phyloP scores from a whole-genome alignment of 768 basidiomycete species.

The Boletus rubroflammeus region DNA sequence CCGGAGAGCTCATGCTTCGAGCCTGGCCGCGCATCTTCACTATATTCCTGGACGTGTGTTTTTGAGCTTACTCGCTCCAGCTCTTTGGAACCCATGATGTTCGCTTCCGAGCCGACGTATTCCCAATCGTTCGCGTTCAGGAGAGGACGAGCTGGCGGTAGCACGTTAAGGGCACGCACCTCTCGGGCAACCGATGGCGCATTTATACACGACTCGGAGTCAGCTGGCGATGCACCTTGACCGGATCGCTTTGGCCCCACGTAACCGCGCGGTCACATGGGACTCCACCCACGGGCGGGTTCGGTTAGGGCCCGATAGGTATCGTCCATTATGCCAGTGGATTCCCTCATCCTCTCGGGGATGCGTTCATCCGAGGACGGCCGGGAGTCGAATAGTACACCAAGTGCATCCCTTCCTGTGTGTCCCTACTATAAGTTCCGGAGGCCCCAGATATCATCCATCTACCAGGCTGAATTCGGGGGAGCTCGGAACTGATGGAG shows the following conservation, averaged over 20 bases:
- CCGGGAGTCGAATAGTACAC: too few species aligned
- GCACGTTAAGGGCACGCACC: not conserved
- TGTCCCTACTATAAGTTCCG: too few species aligned
- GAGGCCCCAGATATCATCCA: not conserved
- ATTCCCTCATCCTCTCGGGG: not conserved
- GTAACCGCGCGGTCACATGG: not conserved
- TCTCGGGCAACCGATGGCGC: not conserved
- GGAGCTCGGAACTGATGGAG: not conserved
- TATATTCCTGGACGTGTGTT: not conserved
- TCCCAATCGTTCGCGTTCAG: conserved; percentile 4
- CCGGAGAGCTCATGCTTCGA: not conserved
- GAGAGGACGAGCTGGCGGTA: conserved; percentile 12
- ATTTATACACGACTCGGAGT: conserved; percentile 15
- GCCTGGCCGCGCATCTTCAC: not conserved
- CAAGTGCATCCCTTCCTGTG: too few species aligned
- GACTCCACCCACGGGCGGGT: not conserved
- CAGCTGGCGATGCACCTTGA: not conserved
- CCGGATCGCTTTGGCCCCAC: not conserved
- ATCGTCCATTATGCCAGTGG: too few species aligned
- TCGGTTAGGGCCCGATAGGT: not conserved
- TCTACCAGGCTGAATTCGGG: not conserved
- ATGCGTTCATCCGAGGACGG: not conserved
- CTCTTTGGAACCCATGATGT: conserved; percentile 15
- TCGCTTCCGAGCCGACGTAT: not conserved
- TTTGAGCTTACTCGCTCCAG: not conserved